Conservation (phyloP, 352 stramenopile species). For the Globisporangium nagaii region DNA sequence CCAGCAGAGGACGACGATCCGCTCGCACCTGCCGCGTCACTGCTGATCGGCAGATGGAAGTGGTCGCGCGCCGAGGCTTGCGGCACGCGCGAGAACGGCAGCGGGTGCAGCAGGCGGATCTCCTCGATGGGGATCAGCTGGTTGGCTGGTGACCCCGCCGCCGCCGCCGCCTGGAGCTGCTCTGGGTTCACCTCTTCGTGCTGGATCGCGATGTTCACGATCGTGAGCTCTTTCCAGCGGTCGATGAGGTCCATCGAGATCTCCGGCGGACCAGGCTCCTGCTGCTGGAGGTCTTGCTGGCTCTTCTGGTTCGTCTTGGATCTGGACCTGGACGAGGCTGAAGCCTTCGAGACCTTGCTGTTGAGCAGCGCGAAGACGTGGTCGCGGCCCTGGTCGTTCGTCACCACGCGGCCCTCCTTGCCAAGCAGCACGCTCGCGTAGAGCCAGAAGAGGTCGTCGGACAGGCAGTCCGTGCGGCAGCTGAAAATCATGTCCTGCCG, state of each 20-base stretch:
- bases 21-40: not conserved
- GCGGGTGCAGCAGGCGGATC: slow-evolving; percentile 50
- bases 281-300: not conserved
- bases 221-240: slow-evolving; percentile 60
- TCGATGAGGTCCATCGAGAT: slow-evolving; percentile 71
- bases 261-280: not conserved
- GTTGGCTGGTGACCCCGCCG: not conserved
- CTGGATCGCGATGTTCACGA: slow-evolving; percentile 73
- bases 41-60: slow-evolving; percentile 60
- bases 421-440: slow-evolving; percentile 88
- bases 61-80: slow-evolving; percentile 36
- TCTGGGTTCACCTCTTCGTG: slow-evolving; percentile 35
- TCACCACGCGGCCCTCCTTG: slow-evolving; percentile 79
- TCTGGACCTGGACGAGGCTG: too few species aligned
- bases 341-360: slow-evolving; percentile 22
- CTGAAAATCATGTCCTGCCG: slow-evolving; percentile 86
- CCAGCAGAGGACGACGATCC: not conserved
- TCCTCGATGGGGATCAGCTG: slow-evolving; percentile 43
- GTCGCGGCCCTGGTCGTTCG: slow-evolving; percentile 98
- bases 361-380: slow-evolving; percentile 81
- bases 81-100: slow-evolving; percentile 62
- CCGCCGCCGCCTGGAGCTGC: slow-evolving; percentile 7
- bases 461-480: slow-evolving; percentile 76
- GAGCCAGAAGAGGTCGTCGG: slow-evolving; percentile 98
- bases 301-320: slow-evolving; percentile 5